phyloP scores from a whole-genome alignment of 2,329 filamentous ascomycete species.

The Talaromyces sp. region DNA sequence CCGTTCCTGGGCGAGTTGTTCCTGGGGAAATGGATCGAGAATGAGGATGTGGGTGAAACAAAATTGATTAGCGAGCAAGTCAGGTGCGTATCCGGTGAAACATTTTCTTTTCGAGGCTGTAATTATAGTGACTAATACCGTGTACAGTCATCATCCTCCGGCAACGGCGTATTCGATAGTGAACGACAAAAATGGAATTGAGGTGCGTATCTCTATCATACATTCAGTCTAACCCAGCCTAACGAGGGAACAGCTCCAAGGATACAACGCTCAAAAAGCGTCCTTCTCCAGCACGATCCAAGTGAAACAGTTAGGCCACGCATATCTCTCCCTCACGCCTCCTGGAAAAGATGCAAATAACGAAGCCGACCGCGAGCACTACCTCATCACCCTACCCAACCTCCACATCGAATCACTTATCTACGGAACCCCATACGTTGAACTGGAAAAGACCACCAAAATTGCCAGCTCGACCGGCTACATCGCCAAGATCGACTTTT shows the following conservation, averaged over 20 bases:
- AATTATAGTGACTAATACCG: constrained; percentile 14
- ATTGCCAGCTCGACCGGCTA: constrained; percentile 85
- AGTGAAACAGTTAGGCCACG: constrained; percentile 91
- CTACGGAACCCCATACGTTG: constrained; percentile 70
- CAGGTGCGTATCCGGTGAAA: constrained; percentile 45
- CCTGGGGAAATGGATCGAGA: constrained; percentile 82
- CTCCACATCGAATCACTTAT: constrained; percentile 94
- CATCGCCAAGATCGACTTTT: constrained; percentile 87
- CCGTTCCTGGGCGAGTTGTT: constrained; percentile 95
- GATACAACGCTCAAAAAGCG: constrained; percentile 95
- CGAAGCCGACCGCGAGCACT: constrained; percentile 55
- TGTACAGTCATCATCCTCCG: constrained; percentile 74
- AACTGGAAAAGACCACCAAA: constrained; percentile 78
- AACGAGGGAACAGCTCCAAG: constrained; percentile 50
- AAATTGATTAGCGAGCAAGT: constrained; percentile 92
- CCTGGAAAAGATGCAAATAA: constrained; percentile 51
- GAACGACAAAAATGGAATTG: constrained; percentile 77
- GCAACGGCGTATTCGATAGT: constrained; percentile 91
- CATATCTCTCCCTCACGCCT: constrained; percentile 64
- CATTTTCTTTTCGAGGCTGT: background rate
- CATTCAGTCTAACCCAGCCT: background rate
- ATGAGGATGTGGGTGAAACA: constrained; percentile 65
- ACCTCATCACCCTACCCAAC: constrained; percentile 85
- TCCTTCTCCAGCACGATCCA: constrained; percentile 92
- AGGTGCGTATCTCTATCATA: constrained; percentile 33